Percentiles rank a stretch among this genome's conserved stretches.
Evolutionary conservation across 2,329 filamentous ascomycete species (phyloP).

Genomic region (Davidsoniella australis): DNA sequence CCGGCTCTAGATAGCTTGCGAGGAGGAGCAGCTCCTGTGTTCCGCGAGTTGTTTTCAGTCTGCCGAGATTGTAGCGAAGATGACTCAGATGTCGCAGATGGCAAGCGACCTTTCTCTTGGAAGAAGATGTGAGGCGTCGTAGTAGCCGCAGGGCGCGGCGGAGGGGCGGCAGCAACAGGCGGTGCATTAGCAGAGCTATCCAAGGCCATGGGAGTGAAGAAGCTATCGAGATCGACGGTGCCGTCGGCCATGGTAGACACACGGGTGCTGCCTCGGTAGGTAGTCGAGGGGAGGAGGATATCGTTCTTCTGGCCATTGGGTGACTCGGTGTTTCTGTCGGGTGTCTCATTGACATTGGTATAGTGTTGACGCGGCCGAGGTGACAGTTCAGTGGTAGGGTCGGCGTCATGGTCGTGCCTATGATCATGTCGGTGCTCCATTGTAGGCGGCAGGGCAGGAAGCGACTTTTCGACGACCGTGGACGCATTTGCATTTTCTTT

Average conservation of each 20-base stretch:
- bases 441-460: conserved; percentile 72
- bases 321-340: conserved; percentile 7
- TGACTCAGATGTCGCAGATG: conserved; percentile 15
- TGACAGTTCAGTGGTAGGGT: conserved; percentile 53
- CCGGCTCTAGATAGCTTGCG: conserved; percentile 32
- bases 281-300: conserved; percentile 54
- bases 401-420: conserved; percentile 38
- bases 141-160: conserved; percentile 29
- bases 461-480: conserved; percentile 72
- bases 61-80: conserved; percentile 4
- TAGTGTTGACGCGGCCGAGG: conserved; percentile 35
- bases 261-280: conserved; percentile 65
- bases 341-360: conserved; percentile 18
- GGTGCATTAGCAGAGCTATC: conserved; percentile 43
- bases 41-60: conserved; percentile 4
- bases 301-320: conserved; percentile 31
- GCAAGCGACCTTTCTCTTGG: conserved; percentile 61
- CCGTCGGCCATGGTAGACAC: conserved; percentile 38
- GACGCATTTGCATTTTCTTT: conserved; percentile 38
- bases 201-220: conserved; percentile 60
- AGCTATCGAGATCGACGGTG: conserved; percentile 44
- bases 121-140: conserved; percentile 78
- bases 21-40: conserved; percentile 17
- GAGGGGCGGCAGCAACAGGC: conserved; percentile 44
- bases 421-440: conserved; percentile 4